A percentile compares a stretch with the other conserved stretches of the same genome.
Conservation (phyloP, 805 yeast species). For the Starmerella kuoi region DNA sequence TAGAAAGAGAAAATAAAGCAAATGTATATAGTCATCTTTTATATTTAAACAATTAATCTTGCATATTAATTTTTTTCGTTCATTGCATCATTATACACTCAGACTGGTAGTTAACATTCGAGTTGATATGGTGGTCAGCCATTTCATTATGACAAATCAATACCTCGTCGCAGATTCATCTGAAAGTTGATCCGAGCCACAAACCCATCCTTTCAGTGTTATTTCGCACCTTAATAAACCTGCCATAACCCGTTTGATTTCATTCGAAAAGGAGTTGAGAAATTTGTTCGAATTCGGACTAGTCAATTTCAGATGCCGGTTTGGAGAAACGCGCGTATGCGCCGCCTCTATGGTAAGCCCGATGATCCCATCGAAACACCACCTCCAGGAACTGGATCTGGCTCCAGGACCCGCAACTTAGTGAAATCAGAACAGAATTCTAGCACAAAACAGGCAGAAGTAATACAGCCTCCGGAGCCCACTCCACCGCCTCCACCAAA, state of each 20-base stretch:
- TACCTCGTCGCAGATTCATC: too few relatives aligned
- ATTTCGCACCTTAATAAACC: too few relatives aligned
- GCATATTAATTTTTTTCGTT: neutral
- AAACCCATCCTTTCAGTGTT: too few relatives aligned
- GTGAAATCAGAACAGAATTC: neutral
- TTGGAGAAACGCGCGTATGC: constrained; percentile 19
- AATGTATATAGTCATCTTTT: neutral
- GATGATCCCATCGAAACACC: constrained; percentile 15
- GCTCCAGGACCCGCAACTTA: neutral
- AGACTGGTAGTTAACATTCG: too few relatives aligned
- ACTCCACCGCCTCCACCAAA: constrained; percentile 20
- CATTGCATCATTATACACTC: too few relatives aligned
- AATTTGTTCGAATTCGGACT: too few relatives aligned
- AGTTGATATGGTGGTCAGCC: too few relatives aligned
- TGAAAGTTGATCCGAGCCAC: too few relatives aligned
- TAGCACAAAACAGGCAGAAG: neutral
- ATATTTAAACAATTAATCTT: neutral
- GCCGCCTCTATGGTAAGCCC: constrained; percentile 20
- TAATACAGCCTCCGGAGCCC: constrained; percentile 3
- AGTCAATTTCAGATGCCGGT: too few relatives aligned
- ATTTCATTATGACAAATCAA: too few relatives aligned
- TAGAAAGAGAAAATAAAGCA: neutral
- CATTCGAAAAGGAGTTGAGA: too few relatives aligned
- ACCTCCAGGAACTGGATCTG: neutral
- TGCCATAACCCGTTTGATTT: too few relatives aligned